phyloP scores from a whole-genome alignment of 2,329 filamentous ascomycete genomes.

The Cercospora berteroae region DNA sequence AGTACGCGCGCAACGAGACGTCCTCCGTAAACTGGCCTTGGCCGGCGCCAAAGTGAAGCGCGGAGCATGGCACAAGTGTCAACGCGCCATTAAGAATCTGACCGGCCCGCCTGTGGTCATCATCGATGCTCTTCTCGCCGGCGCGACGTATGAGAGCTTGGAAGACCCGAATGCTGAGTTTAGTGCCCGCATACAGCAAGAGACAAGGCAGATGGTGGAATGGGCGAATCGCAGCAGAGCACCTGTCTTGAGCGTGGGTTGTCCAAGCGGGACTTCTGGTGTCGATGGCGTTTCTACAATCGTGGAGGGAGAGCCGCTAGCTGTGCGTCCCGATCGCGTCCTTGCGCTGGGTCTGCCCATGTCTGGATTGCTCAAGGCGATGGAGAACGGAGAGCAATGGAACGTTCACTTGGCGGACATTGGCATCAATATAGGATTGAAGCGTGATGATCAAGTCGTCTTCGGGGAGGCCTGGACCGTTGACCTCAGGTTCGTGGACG shows the following conservation, averaged over 20 bases:
- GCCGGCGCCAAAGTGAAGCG: constrained; percentile 60
- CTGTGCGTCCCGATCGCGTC: constrained; percentile 77
- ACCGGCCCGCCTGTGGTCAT: constrained; percentile 73
- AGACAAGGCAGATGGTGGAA: constrained; percentile 83
- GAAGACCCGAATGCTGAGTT: constrained; percentile 48
- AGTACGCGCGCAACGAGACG: constrained; percentile 74
- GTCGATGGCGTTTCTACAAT: constrained; percentile 65
- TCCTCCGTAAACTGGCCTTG: constrained; percentile 71
- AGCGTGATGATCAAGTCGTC: constrained; percentile 77
- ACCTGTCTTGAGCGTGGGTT: constrained; percentile 80
- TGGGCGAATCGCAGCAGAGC: constrained; percentile 90
- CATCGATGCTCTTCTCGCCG: constrained; percentile 84
- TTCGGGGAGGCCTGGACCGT: constrained; percentile 87
- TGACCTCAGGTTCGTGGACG: constrained; percentile 37
- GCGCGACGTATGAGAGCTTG: constrained; percentile 84
- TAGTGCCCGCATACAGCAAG: constrained; percentile 66
- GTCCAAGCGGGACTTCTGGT: constrained; percentile 84
- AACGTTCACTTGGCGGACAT: constrained; percentile 77
- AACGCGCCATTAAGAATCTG: constrained; percentile 52
- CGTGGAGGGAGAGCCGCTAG: constrained; percentile 72
- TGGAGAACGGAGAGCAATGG: constrained; percentile 68
- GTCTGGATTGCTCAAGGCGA: constrained; percentile 74
- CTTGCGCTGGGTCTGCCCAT: constrained; percentile 86
- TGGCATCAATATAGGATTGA: constrained; percentile 81
- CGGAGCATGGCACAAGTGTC: constrained; percentile 57